Conservation (phyloP, 169 alveolate species). For the Gregarina niphandrodes region DNA sequence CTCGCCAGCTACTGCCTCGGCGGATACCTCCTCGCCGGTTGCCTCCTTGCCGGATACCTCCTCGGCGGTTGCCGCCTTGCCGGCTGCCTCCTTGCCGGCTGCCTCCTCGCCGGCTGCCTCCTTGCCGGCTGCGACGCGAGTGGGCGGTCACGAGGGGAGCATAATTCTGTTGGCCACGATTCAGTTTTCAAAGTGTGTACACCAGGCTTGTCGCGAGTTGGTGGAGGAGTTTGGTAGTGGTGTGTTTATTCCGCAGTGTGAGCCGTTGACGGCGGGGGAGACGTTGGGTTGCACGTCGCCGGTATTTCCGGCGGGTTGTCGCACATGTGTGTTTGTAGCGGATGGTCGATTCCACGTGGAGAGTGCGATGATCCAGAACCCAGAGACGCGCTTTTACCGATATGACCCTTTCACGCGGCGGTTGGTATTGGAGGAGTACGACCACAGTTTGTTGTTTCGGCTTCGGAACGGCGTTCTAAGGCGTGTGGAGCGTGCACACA, state of each 20-base stretch:
- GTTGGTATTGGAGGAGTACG: not conserved
- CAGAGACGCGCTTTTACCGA: constrained; percentile 55
- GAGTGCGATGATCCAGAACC: constrained; percentile 89
- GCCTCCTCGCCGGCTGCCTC: too few species aligned
- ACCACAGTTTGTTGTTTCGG: not conserved
- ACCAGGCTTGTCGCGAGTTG: constrained; percentile 1
- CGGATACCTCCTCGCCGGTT: too few species aligned
- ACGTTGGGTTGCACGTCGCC: constrained; percentile 67
- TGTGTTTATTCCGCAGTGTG: constrained; percentile 61
- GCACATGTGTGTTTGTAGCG: constrained; percentile 58
- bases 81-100: too few species aligned
- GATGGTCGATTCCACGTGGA: constrained; percentile 99
- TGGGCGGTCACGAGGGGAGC: too few species aligned
- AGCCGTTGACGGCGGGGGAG: constrained; percentile 91
- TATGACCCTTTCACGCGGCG: constrained; percentile 30
- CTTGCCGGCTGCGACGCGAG: too few species aligned
- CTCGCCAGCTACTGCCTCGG: too few species aligned
- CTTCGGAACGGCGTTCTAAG: constrained; percentile 7
- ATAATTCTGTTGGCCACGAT: constrained; percentile 73
- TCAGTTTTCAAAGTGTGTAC: constrained; percentile 20
- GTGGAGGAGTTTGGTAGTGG: too few species aligned
- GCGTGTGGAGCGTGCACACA: constrained; percentile 29
- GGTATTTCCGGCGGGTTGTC: constrained; percentile 4
- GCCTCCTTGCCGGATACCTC: too few species aligned
- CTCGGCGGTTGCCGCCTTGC: too few species aligned